Percentiles rank a stretch among this genome's conserved stretches.
Evolutionary conservation across 148 eudicot species (phyloP).

Genomic region (Dysphania ambrosioides): DNA sequence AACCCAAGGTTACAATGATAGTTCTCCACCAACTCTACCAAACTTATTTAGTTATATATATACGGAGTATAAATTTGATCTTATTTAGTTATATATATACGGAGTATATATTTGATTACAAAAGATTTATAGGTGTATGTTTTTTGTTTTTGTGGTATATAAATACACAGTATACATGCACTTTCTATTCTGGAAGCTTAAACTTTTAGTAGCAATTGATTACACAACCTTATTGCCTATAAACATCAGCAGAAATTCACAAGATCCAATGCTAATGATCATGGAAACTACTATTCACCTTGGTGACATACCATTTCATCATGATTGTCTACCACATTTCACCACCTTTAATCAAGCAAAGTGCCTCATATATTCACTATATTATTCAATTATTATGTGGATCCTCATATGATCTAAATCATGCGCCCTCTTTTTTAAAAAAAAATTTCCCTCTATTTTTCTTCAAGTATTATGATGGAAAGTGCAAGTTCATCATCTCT

Average conservation of each 20-base stretch:
- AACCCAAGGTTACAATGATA: too few species aligned
- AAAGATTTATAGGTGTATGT: too few species aligned
- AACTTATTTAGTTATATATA: too few species aligned
- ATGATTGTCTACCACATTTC: conserved; percentile 22
- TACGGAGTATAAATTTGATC: too few species aligned
- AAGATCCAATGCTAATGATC: conserved; percentile 8
- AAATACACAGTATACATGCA: too few species aligned
- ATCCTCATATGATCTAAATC: conserved; percentile 24
- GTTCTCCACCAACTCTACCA: too few species aligned
- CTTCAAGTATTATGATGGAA: conserved; percentile 30
- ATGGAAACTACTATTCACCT: conserved; percentile 11
- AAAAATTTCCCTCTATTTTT: conserved; percentile 11
- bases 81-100: too few species aligned
- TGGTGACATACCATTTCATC: conserved; percentile 15
- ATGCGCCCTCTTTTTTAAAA: conserved; percentile 6
- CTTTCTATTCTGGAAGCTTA: background rate
- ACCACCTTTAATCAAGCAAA: background rate
- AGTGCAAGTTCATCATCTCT: conserved; percentile 51
- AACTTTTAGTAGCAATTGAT: conserved; percentile 13
- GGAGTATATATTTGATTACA: too few species aligned
- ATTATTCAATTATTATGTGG: conserved; percentile 25
- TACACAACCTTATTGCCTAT: conserved; percentile 4
- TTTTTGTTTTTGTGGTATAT: too few species aligned
- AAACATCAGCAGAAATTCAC: conserved; percentile 15
- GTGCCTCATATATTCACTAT: background rate